Evolutionary conservation across 352 stramenopile species (phyloP).

Genomic region (Chrysophaeum taylorii): DNA sequence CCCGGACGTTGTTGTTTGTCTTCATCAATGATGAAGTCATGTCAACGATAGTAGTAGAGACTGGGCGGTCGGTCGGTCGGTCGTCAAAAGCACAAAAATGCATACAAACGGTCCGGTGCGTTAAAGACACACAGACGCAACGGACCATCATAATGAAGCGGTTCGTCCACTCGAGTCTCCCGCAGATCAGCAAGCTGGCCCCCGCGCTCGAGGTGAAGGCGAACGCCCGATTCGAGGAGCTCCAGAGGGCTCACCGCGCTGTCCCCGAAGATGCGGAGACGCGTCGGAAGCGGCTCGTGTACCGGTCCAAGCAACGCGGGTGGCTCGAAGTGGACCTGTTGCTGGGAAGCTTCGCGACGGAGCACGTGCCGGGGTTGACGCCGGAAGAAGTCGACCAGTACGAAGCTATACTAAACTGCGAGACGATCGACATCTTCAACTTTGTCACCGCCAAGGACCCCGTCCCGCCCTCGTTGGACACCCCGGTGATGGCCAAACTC

Average conservation of each 20-base stretch:
- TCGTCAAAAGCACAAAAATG: too few relatives aligned
- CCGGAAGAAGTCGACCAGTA: constrained; percentile 75
- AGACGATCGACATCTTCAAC: constrained; percentile 97
- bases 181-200: too few relatives aligned
- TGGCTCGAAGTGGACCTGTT: constrained; percentile 90
- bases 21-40: too few relatives aligned
- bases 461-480: constrained; percentile 51
- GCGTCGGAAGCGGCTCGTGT: constrained; percentile 76
- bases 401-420: constrained; percentile 87
- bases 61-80: too few relatives aligned
- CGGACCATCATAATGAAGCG: too few relatives aligned
- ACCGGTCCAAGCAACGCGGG: constrained; percentile 84
- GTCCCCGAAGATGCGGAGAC: constrained; percentile 21
- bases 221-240: too few relatives aligned
- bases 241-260: not conserved
- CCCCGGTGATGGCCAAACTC: constrained; percentile 60
- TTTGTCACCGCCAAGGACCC: constrained; percentile 59
- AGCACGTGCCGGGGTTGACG: constrained; percentile 71
- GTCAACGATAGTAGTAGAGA: too few relatives aligned
- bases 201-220: too few relatives aligned
- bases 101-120: too few relatives aligned
- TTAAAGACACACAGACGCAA: too few relatives aligned
- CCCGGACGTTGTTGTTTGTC: too few relatives aligned
- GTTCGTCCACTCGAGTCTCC: too few relatives aligned
- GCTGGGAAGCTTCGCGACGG: constrained; percentile 76